Evolutionary conservation across 305 asterid species (phyloP).

Genomic region (Fraxinus ornus): DNA sequence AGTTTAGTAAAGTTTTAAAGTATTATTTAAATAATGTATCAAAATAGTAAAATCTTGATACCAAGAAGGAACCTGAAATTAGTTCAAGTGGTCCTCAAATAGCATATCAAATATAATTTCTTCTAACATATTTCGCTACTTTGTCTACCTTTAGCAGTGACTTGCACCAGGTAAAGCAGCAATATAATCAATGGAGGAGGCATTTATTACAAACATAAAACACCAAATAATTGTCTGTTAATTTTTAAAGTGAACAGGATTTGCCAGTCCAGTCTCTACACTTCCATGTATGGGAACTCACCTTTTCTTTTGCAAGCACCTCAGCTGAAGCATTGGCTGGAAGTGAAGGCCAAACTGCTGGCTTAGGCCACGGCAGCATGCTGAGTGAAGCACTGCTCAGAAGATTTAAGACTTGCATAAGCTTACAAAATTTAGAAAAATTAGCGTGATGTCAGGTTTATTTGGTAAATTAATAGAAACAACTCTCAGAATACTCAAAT

Average conservation of each 20-base stretch:
- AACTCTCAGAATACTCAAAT: slow-evolving; percentile 5
- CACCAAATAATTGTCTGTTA: neutral
- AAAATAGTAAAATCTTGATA: neutral
- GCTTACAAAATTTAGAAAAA: slow-evolving; percentile 23
- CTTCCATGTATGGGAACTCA: slow-evolving; percentile 34
- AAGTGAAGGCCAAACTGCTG: slow-evolving; percentile 92
- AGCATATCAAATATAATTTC: neutral
- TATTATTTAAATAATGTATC: neutral
- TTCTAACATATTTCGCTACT: slow-evolving; percentile 6
- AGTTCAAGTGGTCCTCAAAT: slow-evolving; percentile 6
- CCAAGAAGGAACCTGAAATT: slow-evolving; percentile 5
- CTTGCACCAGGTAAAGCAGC: slow-evolving; percentile 3
- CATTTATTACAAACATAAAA: neutral
- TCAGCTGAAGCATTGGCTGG: slow-evolving; percentile 82
- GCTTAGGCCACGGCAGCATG: slow-evolving; percentile 99
- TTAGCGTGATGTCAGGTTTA: slow-evolving; percentile 3
- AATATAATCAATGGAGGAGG: slow-evolving; percentile 2
- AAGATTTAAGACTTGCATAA: slow-evolving; percentile 24
- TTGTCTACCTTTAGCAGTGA: slow-evolving; percentile 15
- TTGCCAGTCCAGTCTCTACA: slow-evolving; percentile 5
- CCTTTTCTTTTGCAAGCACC: slow-evolving; percentile 96
- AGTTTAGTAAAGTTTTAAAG: neutral
- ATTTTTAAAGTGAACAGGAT: slow-evolving; percentile 1
- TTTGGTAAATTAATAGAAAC: slow-evolving; percentile 13
- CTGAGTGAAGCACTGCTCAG: slow-evolving; percentile 87